Conservation (phyloP, 2,329 filamentous ascomycete species). For the Penicillium olsonii region DNA sequence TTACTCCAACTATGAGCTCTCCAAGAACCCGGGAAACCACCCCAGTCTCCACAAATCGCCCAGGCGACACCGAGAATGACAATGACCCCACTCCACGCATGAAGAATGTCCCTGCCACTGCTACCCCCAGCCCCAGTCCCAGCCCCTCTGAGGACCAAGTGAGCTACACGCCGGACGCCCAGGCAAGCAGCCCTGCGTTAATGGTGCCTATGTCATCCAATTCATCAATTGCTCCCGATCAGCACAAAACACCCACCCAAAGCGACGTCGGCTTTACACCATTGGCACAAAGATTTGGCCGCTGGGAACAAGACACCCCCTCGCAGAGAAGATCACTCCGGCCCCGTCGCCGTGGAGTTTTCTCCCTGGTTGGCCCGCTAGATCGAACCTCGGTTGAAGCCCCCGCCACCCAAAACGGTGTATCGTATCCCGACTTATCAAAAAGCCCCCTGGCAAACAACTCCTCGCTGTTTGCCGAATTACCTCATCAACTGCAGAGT, state of each 20-base stretch:
- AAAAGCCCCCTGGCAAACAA: conserved; percentile 21
- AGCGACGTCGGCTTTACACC: conserved; percentile 62
- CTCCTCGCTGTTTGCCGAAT: conserved; percentile 14
- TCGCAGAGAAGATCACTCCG: conserved; percentile 35
- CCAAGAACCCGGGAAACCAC: conserved; percentile 9
- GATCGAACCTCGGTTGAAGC: conserved; percentile 11
- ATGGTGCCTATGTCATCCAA: conserved; percentile 11
- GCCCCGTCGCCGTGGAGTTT: conserved; percentile 34
- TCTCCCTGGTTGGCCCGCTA: conserved; percentile 36
- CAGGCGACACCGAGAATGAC: conserved; percentile 18
- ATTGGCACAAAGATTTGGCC: conserved; percentile 61
- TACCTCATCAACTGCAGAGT: conserved; percentile 13
- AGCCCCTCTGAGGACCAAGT: conserved; percentile 10
- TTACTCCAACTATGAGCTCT: conserved; percentile 25
- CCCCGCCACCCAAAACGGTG: conserved; percentile 10
- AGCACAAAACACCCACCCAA: conserved; percentile 19
- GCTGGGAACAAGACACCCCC: conserved; percentile 65
- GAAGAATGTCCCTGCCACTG: conserved; percentile 34
- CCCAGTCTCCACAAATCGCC: conserved; percentile 6
- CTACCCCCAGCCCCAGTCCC: conserved; percentile 13
- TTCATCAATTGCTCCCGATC: conserved; percentile 14
- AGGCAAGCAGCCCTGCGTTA: conserved; percentile 15
- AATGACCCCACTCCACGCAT: conserved; percentile 13
- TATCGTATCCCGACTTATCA: conserved; percentile 26
- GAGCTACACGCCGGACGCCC: conserved; percentile 14